Conservation (phyloP, 2,329 filamentous ascomycete species). For the Calonectria leucothoes region DNA sequence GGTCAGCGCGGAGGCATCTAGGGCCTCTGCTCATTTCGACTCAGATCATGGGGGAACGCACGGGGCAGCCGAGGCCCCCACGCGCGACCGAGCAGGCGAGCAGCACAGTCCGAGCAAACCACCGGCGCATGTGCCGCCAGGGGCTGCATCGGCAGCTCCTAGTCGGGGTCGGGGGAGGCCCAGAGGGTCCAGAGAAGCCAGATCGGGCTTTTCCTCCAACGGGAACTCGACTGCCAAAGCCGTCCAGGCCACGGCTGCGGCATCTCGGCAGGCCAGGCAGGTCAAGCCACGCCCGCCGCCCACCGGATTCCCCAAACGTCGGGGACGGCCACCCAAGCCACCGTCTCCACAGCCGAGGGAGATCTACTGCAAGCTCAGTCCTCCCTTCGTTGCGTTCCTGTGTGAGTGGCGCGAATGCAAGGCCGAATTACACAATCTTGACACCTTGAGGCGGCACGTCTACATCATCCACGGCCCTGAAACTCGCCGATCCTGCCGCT, state of each 20-base stretch:
- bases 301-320: constrained; percentile 48
- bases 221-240: constrained; percentile 29
- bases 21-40: constrained; percentile 2
- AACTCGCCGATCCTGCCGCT: constrained; percentile 40
- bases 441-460: constrained; percentile 68
- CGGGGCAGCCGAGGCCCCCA: constrained; percentile 4
- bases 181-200: constrained; percentile 62
- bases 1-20: neutral
- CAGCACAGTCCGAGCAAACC: constrained; percentile 8
- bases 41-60: constrained; percentile 20
- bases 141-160: constrained; percentile 11
- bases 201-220: constrained; percentile 45
- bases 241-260: constrained; percentile 30
- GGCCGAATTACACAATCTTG: constrained; percentile 72
- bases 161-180: constrained; percentile 55
- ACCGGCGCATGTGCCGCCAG: constrained; percentile 14
- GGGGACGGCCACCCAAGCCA: constrained; percentile 56
- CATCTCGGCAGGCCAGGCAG: constrained; percentile 36
- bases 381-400: constrained; percentile 62
- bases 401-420: constrained; percentile 71
- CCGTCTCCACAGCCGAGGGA: constrained; percentile 52
- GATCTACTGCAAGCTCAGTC: constrained; percentile 54
- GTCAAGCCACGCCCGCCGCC: constrained; percentile 42
- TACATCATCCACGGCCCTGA: constrained; percentile 58
- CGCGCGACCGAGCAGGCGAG: neutral